Conservation (phyloP, 2,329 filamentous ascomycete genomes). For the Cytospora leucostoma region DNA sequence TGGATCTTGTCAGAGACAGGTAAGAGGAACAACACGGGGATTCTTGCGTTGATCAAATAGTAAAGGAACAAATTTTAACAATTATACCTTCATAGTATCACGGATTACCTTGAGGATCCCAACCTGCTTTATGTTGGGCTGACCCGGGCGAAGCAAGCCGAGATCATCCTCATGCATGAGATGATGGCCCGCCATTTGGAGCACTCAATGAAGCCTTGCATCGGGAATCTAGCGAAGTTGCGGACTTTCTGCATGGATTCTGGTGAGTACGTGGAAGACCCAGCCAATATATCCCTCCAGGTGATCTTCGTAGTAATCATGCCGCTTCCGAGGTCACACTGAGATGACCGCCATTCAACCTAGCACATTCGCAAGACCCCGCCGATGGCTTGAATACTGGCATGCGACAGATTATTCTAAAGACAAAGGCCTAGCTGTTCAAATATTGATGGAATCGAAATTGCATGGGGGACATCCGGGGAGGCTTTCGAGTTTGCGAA, state of each 20-base stretch:
- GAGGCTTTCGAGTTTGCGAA: no score
- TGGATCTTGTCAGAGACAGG: conserved; percentile 48
- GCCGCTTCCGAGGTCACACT: no score
- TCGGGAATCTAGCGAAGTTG: not conserved
- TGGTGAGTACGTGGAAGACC: not conserved
- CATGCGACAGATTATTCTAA: no score
- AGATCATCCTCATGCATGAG: conserved; percentile 48
- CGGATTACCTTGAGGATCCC: conserved; percentile 46
- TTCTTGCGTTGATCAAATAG: no score
- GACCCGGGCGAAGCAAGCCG: conserved; percentile 47
- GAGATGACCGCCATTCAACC: no score
- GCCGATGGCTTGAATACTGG: no score
- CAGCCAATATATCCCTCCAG: not conserved
- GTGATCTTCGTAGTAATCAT: not conserved
- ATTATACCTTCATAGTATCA: conserved; percentile 23
- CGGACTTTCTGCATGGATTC: not conserved
- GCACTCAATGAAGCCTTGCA: accelerated
- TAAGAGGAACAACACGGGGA: not conserved
- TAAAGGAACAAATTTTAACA: not conserved
- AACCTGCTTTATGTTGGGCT: conserved; percentile 49
- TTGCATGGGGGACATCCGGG: no score
- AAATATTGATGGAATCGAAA: no score
- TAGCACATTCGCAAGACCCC: no score
- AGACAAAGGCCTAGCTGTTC: no score
- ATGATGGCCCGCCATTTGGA: conserved; percentile 32